phyloP scores from a whole-genome alignment of 2,329 filamentous ascomycete genomes.

The Fusarium anthophilum region DNA sequence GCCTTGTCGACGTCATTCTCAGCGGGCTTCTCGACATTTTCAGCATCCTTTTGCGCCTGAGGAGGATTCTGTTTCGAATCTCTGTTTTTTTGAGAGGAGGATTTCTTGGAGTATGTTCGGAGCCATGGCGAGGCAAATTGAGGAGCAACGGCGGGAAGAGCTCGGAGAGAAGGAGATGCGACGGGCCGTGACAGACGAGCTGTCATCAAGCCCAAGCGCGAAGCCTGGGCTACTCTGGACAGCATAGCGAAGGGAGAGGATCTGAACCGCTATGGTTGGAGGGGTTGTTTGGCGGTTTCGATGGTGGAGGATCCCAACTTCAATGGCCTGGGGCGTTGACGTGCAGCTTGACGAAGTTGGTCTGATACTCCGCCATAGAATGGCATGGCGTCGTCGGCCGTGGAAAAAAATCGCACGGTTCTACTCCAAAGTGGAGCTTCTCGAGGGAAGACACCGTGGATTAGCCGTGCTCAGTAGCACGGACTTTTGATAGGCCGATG shows the following conservation, averaged over 20 bases:
- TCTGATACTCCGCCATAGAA: constrained; percentile 43
- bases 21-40: constrained; percentile 26
- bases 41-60: constrained; percentile 26
- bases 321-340: constrained; percentile 22
- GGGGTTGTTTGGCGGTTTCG: constrained; percentile 6
- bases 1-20: constrained; percentile 34
- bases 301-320: constrained; percentile 34
- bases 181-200: constrained; percentile 42
- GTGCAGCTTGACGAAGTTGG: constrained; percentile 37
- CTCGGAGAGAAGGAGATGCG: constrained; percentile 38
- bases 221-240: constrained; percentile 47
- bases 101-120: constrained; percentile 43
- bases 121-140: constrained; percentile 41
- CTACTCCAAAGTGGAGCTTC: constrained; percentile 15
- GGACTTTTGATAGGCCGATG: constrained; percentile 38
- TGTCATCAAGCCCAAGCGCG: constrained; percentile 47
- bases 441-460: constrained; percentile 4
- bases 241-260: constrained; percentile 51
- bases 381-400: constrained; percentile 35
- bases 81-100: constrained; percentile 15
- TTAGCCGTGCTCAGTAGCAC: constrained; percentile 30
- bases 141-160: constrained; percentile 33
- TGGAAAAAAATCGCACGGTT: constrained; percentile 42
- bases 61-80: constrained; percentile 28
- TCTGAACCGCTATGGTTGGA: background rate